Conservation (phyloP, 2,329 filamentous ascomycete genomes). For the Diplodia corticola region DNA sequence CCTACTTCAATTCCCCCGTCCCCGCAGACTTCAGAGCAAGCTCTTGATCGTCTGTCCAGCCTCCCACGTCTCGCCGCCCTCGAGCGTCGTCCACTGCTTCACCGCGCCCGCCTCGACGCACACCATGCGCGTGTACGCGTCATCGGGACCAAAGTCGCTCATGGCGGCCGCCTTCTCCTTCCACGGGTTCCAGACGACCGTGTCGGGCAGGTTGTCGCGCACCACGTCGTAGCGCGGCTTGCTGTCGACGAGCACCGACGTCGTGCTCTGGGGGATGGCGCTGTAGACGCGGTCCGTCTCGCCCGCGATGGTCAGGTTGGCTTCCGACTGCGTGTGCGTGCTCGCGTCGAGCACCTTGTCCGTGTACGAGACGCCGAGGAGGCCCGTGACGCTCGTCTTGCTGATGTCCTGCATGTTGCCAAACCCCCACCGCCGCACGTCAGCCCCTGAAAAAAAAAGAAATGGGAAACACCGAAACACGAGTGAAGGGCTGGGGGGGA, state of each 20-base stretch:
- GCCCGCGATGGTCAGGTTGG: slow-evolving; percentile 66
- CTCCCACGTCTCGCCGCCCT: slow-evolving; percentile 72
- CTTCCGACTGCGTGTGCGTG: slow-evolving; percentile 64
- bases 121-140: slow-evolving; percentile 89
- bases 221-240: slow-evolving; percentile 69
- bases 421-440: neutral
- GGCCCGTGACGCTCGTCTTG: slow-evolving; percentile 69
- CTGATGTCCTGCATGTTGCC: slow-evolving; percentile 67
- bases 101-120: slow-evolving; percentile 92
- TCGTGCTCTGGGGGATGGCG: slow-evolving; percentile 60
- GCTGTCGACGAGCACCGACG: slow-evolving; percentile 64
- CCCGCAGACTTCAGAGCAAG: slow-evolving; percentile 30
- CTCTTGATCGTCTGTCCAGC: slow-evolving; percentile 60
- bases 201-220: slow-evolving; percentile 81
- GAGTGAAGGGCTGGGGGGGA: no score
- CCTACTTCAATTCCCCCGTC: neutral
- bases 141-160: slow-evolving; percentile 83
- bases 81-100: slow-evolving; percentile 76
- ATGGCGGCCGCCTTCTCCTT: slow-evolving; percentile 78
- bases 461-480: no score
- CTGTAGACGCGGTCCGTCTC: slow-evolving; percentile 91
- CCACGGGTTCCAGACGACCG: slow-evolving; percentile 98
- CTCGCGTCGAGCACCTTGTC: slow-evolving; percentile 76
- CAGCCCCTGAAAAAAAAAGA: neutral
- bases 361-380: slow-evolving; percentile 72